Percentiles rank a stretch among this genome's conserved stretches.
These are phyloP conservation scores for Diaporthe caulivora DNA, from an alignment of 2,329 filamentous ascomycete species.

Conservation along the genomic window DNA sequence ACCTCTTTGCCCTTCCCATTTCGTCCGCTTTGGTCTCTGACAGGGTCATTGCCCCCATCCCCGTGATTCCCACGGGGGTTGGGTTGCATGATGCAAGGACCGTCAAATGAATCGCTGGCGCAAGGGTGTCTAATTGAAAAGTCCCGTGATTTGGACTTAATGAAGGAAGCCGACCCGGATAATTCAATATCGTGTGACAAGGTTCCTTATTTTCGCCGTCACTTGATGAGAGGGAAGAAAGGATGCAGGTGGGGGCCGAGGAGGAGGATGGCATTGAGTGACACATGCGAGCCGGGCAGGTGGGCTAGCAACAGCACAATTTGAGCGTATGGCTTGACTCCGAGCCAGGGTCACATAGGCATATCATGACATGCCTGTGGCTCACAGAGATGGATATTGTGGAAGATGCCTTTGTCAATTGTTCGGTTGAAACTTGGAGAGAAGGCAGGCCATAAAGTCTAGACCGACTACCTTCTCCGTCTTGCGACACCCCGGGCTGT, in stretches of 20 bases:
- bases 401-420: neutral
- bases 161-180: neutral
- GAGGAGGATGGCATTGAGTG: slow-evolving; percentile 1
- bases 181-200: neutral
- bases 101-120: neutral
- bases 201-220: neutral
- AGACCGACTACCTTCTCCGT: neutral
- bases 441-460: neutral
- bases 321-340: slow-evolving; percentile 9
- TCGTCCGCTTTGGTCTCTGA: slow-evolving; percentile 16
- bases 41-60: neutral
- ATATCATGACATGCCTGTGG: slow-evolving; percentile 23
- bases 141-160: neutral
- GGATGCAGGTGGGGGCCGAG: neutral
- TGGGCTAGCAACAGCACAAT: neutral
- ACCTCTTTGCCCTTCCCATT: slow-evolving; percentile 35
- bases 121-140: too few species aligned
- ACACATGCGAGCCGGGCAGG: neutral
- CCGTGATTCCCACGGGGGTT: neutral
- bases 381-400: neutral
- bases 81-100: slow-evolving; percentile 26
- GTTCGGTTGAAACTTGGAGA: neutral
- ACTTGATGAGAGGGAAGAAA: neutral
- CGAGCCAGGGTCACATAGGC: slow-evolving; percentile 12
- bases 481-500: neutral